Evolutionary conservation across 768 basidiomycete species (phyloP).

Genomic region (Pholiota molesta): DNA sequence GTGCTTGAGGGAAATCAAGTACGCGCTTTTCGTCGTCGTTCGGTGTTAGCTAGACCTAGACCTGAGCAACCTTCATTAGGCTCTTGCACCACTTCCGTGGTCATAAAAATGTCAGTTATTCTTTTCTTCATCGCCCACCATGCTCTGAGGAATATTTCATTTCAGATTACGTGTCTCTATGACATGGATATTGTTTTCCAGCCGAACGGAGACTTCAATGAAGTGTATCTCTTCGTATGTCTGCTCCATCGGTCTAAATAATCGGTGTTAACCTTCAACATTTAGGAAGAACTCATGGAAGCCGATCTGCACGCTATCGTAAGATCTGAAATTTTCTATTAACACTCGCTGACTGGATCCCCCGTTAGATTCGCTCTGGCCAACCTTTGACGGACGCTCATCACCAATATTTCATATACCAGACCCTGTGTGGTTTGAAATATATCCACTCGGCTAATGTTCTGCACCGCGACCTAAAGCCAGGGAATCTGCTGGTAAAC

Average conservation of each 20-base stretch:
- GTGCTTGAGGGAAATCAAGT: conserved; percentile 95
- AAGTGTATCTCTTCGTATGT: conserved; percentile 89
- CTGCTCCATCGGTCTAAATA: neutral
- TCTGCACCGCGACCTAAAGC: conserved; percentile 93
- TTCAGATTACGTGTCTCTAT: conserved; percentile 92
- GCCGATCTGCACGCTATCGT: conserved; percentile 99
- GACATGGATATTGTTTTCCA: conserved; percentile 99
- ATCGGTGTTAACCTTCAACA: neutral
- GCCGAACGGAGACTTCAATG: conserved; percentile 89
- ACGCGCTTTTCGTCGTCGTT: conserved; percentile 24
- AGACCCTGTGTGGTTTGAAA: conserved; percentile 96
- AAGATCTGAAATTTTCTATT: conserved; percentile 26
- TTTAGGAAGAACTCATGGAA: conserved; percentile 98
- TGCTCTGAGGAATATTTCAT: conserved; percentile 19
- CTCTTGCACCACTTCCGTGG: conserved; percentile 97
- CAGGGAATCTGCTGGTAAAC: conserved; percentile 94
- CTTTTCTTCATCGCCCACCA: conserved; percentile 3
- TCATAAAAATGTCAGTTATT: conserved; percentile 86
- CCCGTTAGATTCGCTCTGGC: conserved; percentile 73
- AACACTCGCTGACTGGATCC: conserved; percentile 5
- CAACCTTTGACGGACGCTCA: conserved; percentile 90
- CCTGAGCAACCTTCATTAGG: conserved; percentile 40
- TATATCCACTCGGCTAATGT: conserved; percentile 98
- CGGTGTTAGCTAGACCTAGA: conserved; percentile 12
- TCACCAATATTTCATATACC: conserved; percentile 96